Evolutionary conservation across 2,329 filamentous ascomycete genomes (phyloP).

Genomic region (Arachnomyces sp.): DNA sequence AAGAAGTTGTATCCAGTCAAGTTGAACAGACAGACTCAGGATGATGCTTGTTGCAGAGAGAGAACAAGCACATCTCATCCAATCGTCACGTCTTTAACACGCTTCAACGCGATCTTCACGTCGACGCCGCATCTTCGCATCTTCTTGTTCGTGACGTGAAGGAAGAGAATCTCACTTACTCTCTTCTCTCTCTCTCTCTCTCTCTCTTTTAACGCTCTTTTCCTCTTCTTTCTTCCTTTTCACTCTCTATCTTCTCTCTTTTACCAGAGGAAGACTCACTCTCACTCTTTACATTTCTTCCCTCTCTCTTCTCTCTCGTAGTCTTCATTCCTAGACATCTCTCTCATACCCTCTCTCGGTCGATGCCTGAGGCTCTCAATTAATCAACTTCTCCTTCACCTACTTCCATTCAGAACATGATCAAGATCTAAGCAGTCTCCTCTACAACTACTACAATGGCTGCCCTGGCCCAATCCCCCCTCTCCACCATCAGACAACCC

Average conservation of each 20-base stretch:
- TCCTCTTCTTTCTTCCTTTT: neutral
- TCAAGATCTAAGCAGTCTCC: neutral
- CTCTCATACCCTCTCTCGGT: neutral
- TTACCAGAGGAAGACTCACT: neutral
- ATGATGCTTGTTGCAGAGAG: too few species aligned
- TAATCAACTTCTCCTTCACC: neutral
- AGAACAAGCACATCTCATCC: too few species aligned
- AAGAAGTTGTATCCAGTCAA: too few species aligned
- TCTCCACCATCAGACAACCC: slow-evolving; percentile 22
- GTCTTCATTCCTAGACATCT: neutral
- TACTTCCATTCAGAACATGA: neutral
- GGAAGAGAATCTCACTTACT: neutral
- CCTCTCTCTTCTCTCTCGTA: slow-evolving; percentile 2
- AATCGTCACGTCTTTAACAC: too few species aligned
- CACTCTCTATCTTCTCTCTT: too few species aligned
- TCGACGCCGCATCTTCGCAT: too few species aligned
- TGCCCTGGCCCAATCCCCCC: slow-evolving; percentile 18
- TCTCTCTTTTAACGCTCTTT: slow-evolving; percentile 1
- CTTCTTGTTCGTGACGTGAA: neutral
- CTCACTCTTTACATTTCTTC: neutral
- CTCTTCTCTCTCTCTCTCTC: slow-evolving; percentile 1
- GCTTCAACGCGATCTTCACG: too few species aligned
- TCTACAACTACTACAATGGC: slow-evolving; percentile 16
- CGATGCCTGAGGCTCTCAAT: neutral
- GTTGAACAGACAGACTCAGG: too few species aligned